phyloP scores from a whole-genome alignment of 2,329 filamentous ascomycete species.

The Achaetomium macrosporum region DNA sequence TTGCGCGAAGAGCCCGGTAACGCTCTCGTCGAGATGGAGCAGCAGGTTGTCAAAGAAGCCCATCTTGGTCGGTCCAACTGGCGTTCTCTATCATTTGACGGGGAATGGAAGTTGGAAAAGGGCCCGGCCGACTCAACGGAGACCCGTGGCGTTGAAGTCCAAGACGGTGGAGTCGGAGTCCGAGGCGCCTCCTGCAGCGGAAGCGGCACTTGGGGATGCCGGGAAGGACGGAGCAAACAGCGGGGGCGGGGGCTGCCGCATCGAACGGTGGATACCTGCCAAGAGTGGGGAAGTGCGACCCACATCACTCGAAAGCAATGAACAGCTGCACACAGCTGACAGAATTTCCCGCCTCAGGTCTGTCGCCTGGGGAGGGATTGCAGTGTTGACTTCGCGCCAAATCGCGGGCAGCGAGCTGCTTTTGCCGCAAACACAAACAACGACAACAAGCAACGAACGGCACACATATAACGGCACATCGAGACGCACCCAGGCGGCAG shows the following conservation, averaged over 20 bases:
- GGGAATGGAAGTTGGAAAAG: neutral
- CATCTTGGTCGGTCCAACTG: slow-evolving; percentile 11
- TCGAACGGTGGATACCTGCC: neutral
- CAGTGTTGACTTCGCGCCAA: slow-evolving; percentile 22
- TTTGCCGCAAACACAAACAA: neutral
- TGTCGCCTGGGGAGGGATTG: slow-evolving; percentile 14
- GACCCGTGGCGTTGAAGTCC: neutral
- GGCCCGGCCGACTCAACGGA: neutral
- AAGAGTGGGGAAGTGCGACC: neutral
- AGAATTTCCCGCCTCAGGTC: neutral
- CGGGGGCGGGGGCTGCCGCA: too few species aligned
- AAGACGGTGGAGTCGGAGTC: neutral
- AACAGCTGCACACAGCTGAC: neutral
- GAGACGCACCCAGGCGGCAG: slow-evolving; percentile 16
- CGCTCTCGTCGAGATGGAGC: slow-evolving; percentile 63
- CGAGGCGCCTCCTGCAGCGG: neutral
- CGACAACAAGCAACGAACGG: slow-evolving; percentile 1
- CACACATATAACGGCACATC: slow-evolving; percentile 3
- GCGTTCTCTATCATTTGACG: neutral
- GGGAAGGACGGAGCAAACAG: neutral
- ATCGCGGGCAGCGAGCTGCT: slow-evolving; percentile 1
- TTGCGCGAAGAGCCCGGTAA: slow-evolving; percentile 64
- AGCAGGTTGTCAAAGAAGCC: slow-evolving; percentile 47
- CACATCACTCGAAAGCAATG: neutral
- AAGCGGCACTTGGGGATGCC: neutral